Evolutionary conservation across 805 yeast species (phyloP).

Genomic region (Komagataella ulmi): DNA sequence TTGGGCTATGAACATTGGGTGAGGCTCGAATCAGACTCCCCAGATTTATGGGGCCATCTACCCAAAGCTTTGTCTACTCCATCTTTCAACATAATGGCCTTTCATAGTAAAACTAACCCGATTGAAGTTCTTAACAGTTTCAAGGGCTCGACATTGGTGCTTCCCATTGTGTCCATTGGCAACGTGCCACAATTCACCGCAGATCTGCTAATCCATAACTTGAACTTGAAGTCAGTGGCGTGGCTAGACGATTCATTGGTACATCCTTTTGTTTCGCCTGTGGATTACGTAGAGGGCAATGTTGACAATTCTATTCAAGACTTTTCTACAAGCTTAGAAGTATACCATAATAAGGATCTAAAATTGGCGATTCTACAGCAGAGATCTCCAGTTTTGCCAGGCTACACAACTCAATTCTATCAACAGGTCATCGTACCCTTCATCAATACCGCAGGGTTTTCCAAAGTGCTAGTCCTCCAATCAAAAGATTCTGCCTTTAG

Average conservation of each 20-base stretch:
- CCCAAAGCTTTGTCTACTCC: not conserved
- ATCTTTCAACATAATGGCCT: slow-evolving; percentile 10
- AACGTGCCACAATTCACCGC: slow-evolving; percentile 77
- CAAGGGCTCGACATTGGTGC: slow-evolving; percentile 29
- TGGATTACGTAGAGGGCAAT: slow-evolving; percentile 29
- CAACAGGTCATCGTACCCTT: slow-evolving; percentile 37
- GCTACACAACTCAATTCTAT: slow-evolving; percentile 36
- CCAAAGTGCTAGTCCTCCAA: slow-evolving; percentile 43
- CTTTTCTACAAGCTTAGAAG: slow-evolving; percentile 51
- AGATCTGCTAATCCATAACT: slow-evolving; percentile 62
- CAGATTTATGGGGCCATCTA: not conserved
- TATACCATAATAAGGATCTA: slow-evolving; percentile 29
- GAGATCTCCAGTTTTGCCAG: slow-evolving; percentile 74
- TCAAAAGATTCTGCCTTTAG: slow-evolving; percentile 56
- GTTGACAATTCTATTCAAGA: slow-evolving; percentile 6
- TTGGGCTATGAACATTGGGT: not conserved
- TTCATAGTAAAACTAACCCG: slow-evolving; percentile 12
- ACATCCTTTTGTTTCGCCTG: slow-evolving; percentile 78
- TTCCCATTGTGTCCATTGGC: slow-evolving; percentile 80
- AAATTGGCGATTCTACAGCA: slow-evolving; percentile 59
- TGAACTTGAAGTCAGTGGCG: slow-evolving; percentile 35
- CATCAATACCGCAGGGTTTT: slow-evolving; percentile 24
- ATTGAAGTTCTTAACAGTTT: slow-evolving; percentile 9
- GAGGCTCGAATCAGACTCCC: not conserved
- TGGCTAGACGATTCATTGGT: slow-evolving; percentile 45